Conservation (phyloP, 116 monocot genomes). For the Cymodocea nodosa region DNA sequence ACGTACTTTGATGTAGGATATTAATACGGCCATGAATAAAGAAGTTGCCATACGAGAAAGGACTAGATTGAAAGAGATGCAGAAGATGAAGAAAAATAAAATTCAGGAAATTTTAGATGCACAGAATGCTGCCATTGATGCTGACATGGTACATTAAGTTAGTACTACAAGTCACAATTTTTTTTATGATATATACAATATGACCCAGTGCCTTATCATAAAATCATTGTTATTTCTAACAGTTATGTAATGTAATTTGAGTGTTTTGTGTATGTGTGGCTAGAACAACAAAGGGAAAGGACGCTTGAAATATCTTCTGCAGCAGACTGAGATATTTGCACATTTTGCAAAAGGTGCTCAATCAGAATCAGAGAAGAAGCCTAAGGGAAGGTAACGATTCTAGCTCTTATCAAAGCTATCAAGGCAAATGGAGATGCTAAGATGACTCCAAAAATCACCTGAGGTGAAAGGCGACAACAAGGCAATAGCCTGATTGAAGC, state of each 20-base stretch:
- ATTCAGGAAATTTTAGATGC: slow-evolving; percentile 72
- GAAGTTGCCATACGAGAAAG: slow-evolving; percentile 66
- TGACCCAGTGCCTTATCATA: neutral
- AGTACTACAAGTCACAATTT: neutral
- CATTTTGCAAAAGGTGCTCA: slow-evolving; percentile 95
- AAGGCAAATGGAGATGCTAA: too few relatives aligned
- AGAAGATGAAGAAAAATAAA: slow-evolving; percentile 82
- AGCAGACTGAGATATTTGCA: slow-evolving; percentile 97
- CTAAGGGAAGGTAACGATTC: slow-evolving; percentile 67
- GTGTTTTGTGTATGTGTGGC: neutral
- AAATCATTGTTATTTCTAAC: too few relatives aligned
- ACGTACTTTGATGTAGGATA: slow-evolving; percentile 25
- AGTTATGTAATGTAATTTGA: too few relatives aligned
- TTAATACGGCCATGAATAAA: slow-evolving; percentile 14
- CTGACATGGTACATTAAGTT: slow-evolving; percentile 63
- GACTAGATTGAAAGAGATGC: slow-evolving; percentile 74
- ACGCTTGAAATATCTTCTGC: slow-evolving; percentile 75
- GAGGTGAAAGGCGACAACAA: too few relatives aligned
- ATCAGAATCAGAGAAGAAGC: slow-evolving; percentile 58
- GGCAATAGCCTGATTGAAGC: too few relatives aligned
- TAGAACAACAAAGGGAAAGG: slow-evolving; percentile 98
- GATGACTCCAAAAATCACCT: too few relatives aligned
- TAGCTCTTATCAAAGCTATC: neutral
- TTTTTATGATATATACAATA: neutral
- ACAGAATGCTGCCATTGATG: slow-evolving; percentile 91